These are phyloP conservation scores for Dipodascus geniculatus DNA, from an alignment of 805 yeast species.

Conservation along the genomic window DNA sequence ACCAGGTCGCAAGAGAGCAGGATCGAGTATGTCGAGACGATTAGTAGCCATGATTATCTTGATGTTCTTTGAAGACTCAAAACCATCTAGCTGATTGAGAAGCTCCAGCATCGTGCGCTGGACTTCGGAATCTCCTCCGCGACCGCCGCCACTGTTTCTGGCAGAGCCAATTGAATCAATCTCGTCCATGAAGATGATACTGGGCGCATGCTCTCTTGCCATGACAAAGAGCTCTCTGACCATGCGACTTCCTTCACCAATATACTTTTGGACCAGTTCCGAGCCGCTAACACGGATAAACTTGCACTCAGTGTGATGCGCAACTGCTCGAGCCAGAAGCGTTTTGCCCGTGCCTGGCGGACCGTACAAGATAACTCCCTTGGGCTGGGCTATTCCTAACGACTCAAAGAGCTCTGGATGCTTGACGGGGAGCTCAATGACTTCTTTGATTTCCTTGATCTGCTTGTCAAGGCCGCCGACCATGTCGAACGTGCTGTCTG, in stretches of 20 bases:
- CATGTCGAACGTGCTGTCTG: conserved; percentile 96
- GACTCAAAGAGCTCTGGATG: conserved; percentile 92
- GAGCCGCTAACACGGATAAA: conserved; percentile 92
- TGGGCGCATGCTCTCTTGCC: conserved; percentile 97
- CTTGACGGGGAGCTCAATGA: conserved; percentile 87
- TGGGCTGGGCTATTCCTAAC: conserved; percentile 91
- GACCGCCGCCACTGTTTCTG: conserved; percentile 58
- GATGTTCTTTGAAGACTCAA: conserved; percentile 85
- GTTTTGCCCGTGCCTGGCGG: conserved; percentile 98
- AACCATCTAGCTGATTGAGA: conserved; percentile 90
- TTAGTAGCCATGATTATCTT: conserved; percentile 97
- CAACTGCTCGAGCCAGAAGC: conserved; percentile 86
- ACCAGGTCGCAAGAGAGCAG: conserved; percentile 92
- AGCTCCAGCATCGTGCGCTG: conserved; percentile 97
- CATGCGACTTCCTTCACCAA: conserved; percentile 96
- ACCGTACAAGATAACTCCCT: conserved; percentile 88
- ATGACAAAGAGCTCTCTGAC: conserved; percentile 90
- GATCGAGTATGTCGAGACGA: conserved; percentile 86
- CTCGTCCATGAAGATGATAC: conserved; percentile 95
- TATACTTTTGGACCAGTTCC: conserved; percentile 89
- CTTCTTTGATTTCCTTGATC: conserved; percentile 92
- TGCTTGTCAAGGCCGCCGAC: conserved; percentile 95
- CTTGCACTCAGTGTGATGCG: conserved; percentile 95
- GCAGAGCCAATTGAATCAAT: conserved; percentile 96
- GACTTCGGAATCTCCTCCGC: conserved; percentile 90